phyloP scores from a whole-genome alignment of 352 stramenopile species.

The Plasmopara halstedii region DNA sequence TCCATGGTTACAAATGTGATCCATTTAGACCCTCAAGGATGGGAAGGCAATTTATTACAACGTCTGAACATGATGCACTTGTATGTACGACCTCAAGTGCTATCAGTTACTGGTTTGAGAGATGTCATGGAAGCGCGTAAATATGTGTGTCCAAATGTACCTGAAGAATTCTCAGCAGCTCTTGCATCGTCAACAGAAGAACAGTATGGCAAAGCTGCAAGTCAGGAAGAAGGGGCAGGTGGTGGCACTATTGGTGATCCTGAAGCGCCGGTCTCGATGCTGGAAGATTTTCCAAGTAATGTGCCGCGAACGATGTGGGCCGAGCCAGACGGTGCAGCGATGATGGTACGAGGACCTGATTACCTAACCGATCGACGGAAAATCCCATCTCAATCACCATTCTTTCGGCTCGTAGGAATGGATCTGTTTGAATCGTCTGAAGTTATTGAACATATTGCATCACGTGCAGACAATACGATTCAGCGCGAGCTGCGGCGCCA shows the following conservation, averaged over 20 bases:
- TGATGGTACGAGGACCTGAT: slow-evolving; percentile 66
- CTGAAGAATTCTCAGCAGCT: slow-evolving; percentile 46
- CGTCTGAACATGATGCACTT: slow-evolving; percentile 45
- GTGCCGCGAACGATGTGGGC: slow-evolving; percentile 63
- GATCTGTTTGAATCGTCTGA: slow-evolving; percentile 55
- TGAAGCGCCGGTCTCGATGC: slow-evolving; percentile 8
- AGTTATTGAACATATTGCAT: slow-evolving; percentile 54
- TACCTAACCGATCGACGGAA: slow-evolving; percentile 65
- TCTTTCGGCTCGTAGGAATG: slow-evolving; percentile 55
- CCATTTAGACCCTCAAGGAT: slow-evolving; percentile 57
- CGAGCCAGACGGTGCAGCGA: slow-evolving; percentile 49
- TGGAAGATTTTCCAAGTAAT: slow-evolving; percentile 46
- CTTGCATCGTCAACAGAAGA: slow-evolving; percentile 31
- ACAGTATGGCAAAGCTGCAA: slow-evolving; percentile 6
- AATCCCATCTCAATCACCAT: slow-evolving; percentile 58
- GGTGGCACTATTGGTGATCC: slow-evolving; percentile 14
- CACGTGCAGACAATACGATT: slow-evolving; percentile 48
- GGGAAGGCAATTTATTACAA: slow-evolving; percentile 56
- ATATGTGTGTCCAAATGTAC: slow-evolving; percentile 62
- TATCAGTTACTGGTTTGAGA: slow-evolving; percentile 46
- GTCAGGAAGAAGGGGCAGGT: slow-evolving; percentile 11
- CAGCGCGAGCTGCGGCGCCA: slow-evolving; percentile 53
- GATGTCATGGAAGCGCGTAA: slow-evolving; percentile 73
- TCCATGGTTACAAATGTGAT: slow-evolving; percentile 69
- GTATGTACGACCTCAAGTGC: slow-evolving; percentile 54